Conservation (phyloP, 1,284 basidiomycete genomes). For the Grifola frondosa region DNA sequence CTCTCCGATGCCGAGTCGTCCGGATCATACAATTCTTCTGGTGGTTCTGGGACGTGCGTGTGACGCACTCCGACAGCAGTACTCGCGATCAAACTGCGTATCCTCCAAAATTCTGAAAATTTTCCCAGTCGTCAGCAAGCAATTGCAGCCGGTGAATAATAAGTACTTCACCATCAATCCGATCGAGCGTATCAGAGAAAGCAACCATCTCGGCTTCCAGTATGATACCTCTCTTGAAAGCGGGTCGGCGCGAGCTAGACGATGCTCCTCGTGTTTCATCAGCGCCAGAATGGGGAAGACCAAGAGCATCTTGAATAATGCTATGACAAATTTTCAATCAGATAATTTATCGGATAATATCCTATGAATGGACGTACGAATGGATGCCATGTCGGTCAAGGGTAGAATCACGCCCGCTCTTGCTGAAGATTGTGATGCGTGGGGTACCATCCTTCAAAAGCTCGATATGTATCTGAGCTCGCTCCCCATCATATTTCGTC, state of each 20-base stretch:
- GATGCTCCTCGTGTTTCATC: not conserved
- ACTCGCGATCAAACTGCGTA: constrained; percentile 53
- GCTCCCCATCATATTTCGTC: constrained; percentile 89
- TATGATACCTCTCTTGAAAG: constrained; percentile 53
- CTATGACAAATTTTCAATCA: no score
- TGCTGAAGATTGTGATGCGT: constrained; percentile 78
- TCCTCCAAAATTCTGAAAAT: constrained; percentile 69
- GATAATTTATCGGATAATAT: not conserved
- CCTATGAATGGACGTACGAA: constrained; percentile 39
- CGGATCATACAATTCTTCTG: no score
- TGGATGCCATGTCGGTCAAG: constrained; percentile 69
- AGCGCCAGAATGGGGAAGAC: constrained; percentile 32
- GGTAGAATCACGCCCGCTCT: constrained; percentile 81
- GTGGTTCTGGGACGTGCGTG: not conserved
- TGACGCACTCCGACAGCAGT: constrained; percentile 53
- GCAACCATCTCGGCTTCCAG: constrained; percentile 90
- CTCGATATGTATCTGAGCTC: constrained; percentile 83
- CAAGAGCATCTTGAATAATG: constrained; percentile 63
- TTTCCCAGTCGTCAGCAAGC: constrained; percentile 1
- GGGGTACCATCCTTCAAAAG: constrained; percentile 37
- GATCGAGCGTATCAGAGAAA: constrained; percentile 53
- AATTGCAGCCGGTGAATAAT: not conserved
- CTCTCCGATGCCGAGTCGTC: no score
- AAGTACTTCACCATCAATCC: constrained; percentile 55
- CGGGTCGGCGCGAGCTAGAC: constrained; percentile 1